phyloP scores from a whole-genome alignment of 2,329 filamentous ascomycete species.

The Fusarium torreyae region DNA sequence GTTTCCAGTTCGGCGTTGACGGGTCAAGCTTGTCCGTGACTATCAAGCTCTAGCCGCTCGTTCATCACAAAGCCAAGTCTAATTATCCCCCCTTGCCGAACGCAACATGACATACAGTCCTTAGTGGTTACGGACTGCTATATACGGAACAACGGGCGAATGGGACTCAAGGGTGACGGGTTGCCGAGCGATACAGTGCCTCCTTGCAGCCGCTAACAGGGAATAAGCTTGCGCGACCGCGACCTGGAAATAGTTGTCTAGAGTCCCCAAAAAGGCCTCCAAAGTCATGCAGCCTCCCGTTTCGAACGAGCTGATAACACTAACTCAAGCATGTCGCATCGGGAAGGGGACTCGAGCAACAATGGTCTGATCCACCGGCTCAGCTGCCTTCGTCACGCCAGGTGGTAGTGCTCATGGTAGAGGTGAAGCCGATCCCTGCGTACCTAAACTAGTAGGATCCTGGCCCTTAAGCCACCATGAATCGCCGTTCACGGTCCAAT shows the following conservation, averaged over 20 bases:
- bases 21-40: slow-evolving; percentile 17
- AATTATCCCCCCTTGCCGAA: slow-evolving; percentile 12
- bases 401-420: background rate
- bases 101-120: background rate
- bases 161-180: slow-evolving; percentile 8
- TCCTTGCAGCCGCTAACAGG: slow-evolving; percentile 38
- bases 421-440: slow-evolving; percentile 25
- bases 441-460: slow-evolving; percentile 12
- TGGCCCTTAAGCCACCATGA: slow-evolving; percentile 21
- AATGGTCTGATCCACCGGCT: slow-evolving; percentile 25
- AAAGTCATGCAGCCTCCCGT: slow-evolving; percentile 47
- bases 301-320: slow-evolving; percentile 13
- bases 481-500: slow-evolving; percentile 28
- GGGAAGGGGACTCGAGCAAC: slow-evolving; percentile 6
- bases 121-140: background rate
- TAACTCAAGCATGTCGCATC: background rate
- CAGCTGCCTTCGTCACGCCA: slow-evolving; percentile 11
- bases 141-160: slow-evolving; percentile 1
- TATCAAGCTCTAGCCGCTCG: slow-evolving; percentile 9
- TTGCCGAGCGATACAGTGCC: slow-evolving; percentile 21
- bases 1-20: slow-evolving; percentile 49
- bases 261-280: slow-evolving; percentile 10
- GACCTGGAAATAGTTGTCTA: slow-evolving; percentile 32
- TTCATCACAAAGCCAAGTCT: background rate
- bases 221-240: slow-evolving; percentile 37